Percentiles rank a stretch among this genome's conserved stretches.
phyloP scores from a whole-genome alignment of 2,329 filamentous ascomycete species.

The Colletotrichum siamense region DNA sequence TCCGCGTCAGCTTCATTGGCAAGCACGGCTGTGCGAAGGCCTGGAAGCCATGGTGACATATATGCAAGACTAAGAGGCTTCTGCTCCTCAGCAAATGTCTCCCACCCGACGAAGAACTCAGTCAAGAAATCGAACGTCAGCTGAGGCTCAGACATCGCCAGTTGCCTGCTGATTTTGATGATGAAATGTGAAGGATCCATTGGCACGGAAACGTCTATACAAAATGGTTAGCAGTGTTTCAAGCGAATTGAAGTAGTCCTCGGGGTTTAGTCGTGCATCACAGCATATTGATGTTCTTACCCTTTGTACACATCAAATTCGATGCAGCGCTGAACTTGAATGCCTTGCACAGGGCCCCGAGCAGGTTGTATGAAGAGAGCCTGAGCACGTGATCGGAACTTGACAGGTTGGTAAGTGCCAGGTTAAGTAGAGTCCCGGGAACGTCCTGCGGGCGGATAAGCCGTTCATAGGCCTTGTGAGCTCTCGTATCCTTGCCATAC shows the following conservation, averaged over 20 bases:
- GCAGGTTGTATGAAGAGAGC: constrained; percentile 70
- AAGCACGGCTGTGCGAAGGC: constrained; percentile 64
- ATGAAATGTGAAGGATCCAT: constrained; percentile 69
- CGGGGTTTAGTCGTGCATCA: background rate
- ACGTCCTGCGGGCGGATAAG: constrained; percentile 74
- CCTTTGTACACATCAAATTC: constrained; percentile 66
- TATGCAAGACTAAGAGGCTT: constrained; percentile 71
- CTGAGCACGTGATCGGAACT: constrained; percentile 65
- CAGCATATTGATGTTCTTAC: constrained; percentile 38
- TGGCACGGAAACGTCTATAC: constrained; percentile 65
- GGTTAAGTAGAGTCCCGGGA: constrained; percentile 71
- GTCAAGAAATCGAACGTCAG: constrained; percentile 73
- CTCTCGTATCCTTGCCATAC: constrained; percentile 66
- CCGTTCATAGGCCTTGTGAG: constrained; percentile 67
- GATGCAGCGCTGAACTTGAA: constrained; percentile 71
- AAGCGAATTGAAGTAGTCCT: background rate
- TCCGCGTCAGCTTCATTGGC: constrained; percentile 66
- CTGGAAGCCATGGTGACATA: constrained; percentile 72
- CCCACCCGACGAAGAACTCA: constrained; percentile 78
- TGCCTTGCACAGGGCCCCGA: constrained; percentile 69
- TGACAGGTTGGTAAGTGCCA: constrained; percentile 70
- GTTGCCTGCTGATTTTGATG: constrained; percentile 67
- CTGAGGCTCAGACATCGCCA: constrained; percentile 69
- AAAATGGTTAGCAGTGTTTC: constrained; percentile 1
- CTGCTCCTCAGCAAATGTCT: constrained; percentile 71